phyloP scores from a whole-genome alignment of 306 rosid genomes.

The Lathyrus tuberosus region DNA sequence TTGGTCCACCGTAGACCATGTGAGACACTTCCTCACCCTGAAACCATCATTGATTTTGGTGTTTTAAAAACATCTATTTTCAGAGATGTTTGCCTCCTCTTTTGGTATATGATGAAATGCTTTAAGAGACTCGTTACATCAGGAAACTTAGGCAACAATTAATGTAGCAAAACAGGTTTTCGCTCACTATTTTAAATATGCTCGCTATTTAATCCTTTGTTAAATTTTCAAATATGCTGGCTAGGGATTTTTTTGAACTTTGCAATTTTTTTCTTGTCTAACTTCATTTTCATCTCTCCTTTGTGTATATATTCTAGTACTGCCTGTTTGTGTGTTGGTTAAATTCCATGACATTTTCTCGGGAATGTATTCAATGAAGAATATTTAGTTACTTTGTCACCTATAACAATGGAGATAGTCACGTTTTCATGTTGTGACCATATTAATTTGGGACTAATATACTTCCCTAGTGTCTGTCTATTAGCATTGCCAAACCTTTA shows the following conservation, averaged over 20 bases:
- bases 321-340: not conserved
- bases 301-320: conserved; percentile 22
- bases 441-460: conserved; percentile 23
- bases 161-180: conserved; percentile 11
- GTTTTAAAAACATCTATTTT: not conserved
- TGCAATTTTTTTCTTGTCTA: conserved; percentile 22
- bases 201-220: conserved; percentile 13
- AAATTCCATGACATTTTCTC: conserved; percentile 1
- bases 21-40: not conserved
- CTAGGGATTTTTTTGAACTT: conserved; percentile 7
- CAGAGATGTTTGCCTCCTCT: not conserved
- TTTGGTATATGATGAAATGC: conserved; percentile 14
- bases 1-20: not conserved
- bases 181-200: not conserved
- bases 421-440: conserved; percentile 4
- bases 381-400: conserved; percentile 1
- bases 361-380: conserved; percentile 8
- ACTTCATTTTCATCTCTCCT: not conserved
- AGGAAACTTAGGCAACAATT: conserved; percentile 8
- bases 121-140: conserved; percentile 30
- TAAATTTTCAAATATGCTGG: not conserved
- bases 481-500: not conserved
- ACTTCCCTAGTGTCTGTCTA: not conserved
- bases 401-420: not conserved
- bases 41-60: not conserved